Evolutionary conservation across 2,329 filamentous ascomycete genomes (phyloP).

Genomic region (Lachnellula suecica): DNA sequence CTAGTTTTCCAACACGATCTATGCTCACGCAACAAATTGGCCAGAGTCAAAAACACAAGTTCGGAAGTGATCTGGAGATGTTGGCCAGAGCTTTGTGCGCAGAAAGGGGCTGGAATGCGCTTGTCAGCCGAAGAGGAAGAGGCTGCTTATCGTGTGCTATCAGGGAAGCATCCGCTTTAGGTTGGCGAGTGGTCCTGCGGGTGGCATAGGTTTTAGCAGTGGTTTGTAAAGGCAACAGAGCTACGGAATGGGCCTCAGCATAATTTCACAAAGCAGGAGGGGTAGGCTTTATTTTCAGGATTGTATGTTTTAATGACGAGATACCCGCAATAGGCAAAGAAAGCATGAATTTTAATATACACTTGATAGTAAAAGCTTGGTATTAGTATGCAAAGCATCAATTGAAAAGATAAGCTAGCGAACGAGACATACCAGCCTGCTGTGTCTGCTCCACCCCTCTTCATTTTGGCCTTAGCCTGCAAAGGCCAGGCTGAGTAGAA

Average conservation of each 20-base stretch:
- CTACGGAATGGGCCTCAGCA: too few species aligned
- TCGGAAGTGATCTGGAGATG: conserved; percentile 65
- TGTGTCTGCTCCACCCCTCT: too few species aligned
- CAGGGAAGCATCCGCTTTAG: conserved; percentile 70
- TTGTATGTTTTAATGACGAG: conserved; percentile 1
- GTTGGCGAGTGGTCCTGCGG: conserved; percentile 45
- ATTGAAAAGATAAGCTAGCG: too few species aligned
- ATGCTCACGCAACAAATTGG: conserved; percentile 26
- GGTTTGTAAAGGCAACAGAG: too few species aligned
- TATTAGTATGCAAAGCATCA: too few species aligned
- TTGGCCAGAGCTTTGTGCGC: conserved; percentile 72
- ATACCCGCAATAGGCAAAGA: conserved; percentile 4
- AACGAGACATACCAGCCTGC: too few species aligned
- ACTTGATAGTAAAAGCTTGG: too few species aligned
- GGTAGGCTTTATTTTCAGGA: not conserved
- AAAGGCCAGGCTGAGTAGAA: too few species aligned
- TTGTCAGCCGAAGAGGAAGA: conserved; percentile 65
- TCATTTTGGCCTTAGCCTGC: too few species aligned
- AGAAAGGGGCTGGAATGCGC: conserved; percentile 70
- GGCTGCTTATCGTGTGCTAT: conserved; percentile 75
- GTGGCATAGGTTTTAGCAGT: conserved; percentile 19
- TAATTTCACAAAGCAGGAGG: too few species aligned
- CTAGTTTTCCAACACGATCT: conserved; percentile 7
- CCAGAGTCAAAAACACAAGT: conserved; percentile 9
- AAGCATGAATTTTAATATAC: not conserved